Evolutionary conservation across 306 rosid genomes (phyloP).

Genomic region (Quercus glauca): DNA sequence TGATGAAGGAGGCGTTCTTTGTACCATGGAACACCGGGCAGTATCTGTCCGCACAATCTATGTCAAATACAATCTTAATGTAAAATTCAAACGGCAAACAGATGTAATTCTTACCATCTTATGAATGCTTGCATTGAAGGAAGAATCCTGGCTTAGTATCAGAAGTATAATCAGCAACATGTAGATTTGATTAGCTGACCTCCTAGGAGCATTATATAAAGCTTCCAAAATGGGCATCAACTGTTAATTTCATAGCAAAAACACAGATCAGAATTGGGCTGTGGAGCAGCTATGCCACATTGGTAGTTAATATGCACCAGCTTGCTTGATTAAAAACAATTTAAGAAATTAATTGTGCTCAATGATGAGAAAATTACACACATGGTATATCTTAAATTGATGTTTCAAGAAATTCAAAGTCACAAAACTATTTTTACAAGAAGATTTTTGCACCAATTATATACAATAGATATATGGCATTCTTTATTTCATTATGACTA

Average conservation of each 20-base stretch:
- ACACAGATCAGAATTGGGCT: constrained; percentile 18
- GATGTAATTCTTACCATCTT: constrained; percentile 59
- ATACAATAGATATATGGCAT: constrained; percentile 2
- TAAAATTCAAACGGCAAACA: constrained; percentile 9
- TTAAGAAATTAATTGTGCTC: not conserved
- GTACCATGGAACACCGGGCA: constrained; percentile 91
- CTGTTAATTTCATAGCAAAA: constrained; percentile 55
- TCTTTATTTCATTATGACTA: constrained; percentile 3
- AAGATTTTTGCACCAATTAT: constrained; percentile 16
- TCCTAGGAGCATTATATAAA: constrained; percentile 75
- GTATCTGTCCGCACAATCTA: constrained; percentile 52
- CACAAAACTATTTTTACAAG: not conserved
- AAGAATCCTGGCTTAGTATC: constrained; percentile 97
- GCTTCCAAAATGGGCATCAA: constrained; percentile 97
- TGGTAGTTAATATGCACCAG: constrained; percentile 6
- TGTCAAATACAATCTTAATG: constrained; percentile 26
- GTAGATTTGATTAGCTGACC: constrained; percentile 93
- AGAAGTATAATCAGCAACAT: constrained; percentile 93
- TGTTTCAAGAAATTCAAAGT: constrained; percentile 10
- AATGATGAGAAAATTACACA: constrained; percentile 5
- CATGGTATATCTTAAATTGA: constrained; percentile 15
- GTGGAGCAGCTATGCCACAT: not conserved
- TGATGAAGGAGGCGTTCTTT: constrained; percentile 98
- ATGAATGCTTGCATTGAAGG: constrained; percentile 97
- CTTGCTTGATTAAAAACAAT: constrained; percentile 12